Evolutionary conservation across 1,284 basidiomycete genomes (phyloP), one percentile per base, ranked within the genome.

Genomic region (Ganoderma boninense): DNA sequence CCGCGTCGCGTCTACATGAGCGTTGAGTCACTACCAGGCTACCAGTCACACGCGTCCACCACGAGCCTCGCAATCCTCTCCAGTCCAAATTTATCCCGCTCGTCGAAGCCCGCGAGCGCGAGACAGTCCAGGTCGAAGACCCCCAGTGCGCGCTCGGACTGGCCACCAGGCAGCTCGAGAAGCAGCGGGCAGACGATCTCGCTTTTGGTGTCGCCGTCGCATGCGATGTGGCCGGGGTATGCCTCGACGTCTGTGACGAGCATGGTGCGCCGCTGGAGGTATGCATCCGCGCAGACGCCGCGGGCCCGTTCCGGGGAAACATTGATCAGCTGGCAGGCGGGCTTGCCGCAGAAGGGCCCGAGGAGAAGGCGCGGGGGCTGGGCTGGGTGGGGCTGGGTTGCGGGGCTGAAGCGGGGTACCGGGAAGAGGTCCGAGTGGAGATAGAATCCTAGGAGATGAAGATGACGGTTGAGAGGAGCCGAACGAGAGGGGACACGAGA

Each of bases 171-270:
- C 42, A 74, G 78, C 52, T 69, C 72, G 26, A 87, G 73, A 59
- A 93, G 79, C 40, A 97, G 84, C 4, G 96, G 95, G 69, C 92
- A 84, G 11, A 97, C 95, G 65, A 97, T 90, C 79, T 97, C 96
- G 76, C 94, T 95, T 76, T 92, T 92, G 2, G 95, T 96, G 67
- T 91, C 89, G 20, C 90, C 93, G 76, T 97, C 95, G 77, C 96
- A 97, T 4, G 95, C 95, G 72, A 97, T 96, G 78, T 97, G 96
- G 0, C 95, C 95, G 0, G 95, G 94, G 78, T 96, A 96, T 2
- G 81, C 82, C 35, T 93, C 87, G 42, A 97, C 95, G 69, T 96
- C 88, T 18, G 83, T 81, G 0, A 97, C 94, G 13, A 96, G 76
- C 1, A 94, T 69, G 0, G 90, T 89, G 72, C 84, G 76, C 59